Conservation (phyloP, 106 monocot species). For the Platanthera guangdongensis region DNA sequence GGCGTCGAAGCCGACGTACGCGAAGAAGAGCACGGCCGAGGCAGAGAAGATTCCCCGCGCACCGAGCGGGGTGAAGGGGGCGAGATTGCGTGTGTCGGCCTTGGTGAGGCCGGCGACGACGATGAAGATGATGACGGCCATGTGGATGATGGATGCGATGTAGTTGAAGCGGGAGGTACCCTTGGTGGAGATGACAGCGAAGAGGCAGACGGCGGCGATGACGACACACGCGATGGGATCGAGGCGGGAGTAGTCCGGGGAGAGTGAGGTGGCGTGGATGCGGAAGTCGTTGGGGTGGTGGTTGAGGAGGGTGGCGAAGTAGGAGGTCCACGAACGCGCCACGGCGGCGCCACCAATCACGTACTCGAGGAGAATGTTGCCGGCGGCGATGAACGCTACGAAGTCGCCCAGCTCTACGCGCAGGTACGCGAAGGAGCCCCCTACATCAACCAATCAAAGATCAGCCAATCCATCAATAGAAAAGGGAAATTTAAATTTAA, state of each 20-base stretch:
- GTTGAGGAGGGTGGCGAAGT: constrained; percentile 83
- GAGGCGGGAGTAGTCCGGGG: constrained; percentile 49
- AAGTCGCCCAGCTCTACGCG: constrained; percentile 94
- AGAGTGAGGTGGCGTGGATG: constrained; percentile 47
- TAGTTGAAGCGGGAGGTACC: constrained; percentile 83
- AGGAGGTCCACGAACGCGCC: constrained; percentile 87
- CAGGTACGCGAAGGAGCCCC: constrained; percentile 86
- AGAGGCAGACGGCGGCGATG: constrained; percentile 32
- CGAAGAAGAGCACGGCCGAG: constrained; percentile 78
- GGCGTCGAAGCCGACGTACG: constrained; percentile 78
- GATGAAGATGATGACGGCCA: constrained; percentile 66
- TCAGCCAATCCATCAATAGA: no score
- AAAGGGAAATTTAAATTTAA: no score
- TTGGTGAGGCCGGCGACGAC: constrained; percentile 66
- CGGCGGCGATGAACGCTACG: constrained; percentile 83
- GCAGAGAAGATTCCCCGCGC: constrained; percentile 60
- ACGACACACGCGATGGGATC: constrained; percentile 80
- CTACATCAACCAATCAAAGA: constrained; percentile 9
- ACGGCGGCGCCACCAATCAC: constrained; percentile 81
- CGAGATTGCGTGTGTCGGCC: constrained; percentile 49
- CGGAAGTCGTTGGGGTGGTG: constrained; percentile 69
- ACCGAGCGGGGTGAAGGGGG: constrained; percentile 53
- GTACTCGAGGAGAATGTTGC: constrained; percentile 92
- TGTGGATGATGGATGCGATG: constrained; percentile 71
- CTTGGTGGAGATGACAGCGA: constrained; percentile 65